These are phyloP conservation scores for Helotiales sp. DNA, from an alignment of 2,329 filamentous ascomycete species.

Conservation along the genomic window DNA sequence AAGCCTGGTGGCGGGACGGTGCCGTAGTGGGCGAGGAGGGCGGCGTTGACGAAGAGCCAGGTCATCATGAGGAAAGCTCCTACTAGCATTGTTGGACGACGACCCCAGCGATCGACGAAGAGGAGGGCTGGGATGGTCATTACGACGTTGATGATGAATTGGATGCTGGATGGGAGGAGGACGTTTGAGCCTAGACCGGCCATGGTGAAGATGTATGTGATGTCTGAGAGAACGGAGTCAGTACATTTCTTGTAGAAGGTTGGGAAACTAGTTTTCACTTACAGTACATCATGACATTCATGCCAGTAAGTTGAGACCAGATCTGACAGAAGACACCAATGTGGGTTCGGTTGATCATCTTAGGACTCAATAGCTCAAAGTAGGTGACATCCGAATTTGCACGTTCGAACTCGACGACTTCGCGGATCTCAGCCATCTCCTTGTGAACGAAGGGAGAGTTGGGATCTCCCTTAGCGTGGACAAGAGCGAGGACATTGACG, in stretches of 20 bases:
- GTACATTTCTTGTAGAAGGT: slow-evolving; percentile 57
- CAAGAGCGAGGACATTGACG: slow-evolving; percentile 38
- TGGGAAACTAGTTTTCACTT: not conserved
- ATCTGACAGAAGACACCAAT: slow-evolving; percentile 74
- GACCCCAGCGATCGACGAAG: slow-evolving; percentile 75
- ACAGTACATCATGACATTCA: slow-evolving; percentile 74
- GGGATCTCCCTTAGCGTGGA: slow-evolving; percentile 66
- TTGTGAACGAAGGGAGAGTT: slow-evolving; percentile 64
- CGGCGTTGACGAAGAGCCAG: slow-evolving; percentile 48
- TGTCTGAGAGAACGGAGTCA: slow-evolving; percentile 30
- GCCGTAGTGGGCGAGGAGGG: slow-evolving; percentile 45
- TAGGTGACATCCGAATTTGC: slow-evolving; percentile 69
- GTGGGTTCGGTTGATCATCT: slow-evolving; percentile 72
- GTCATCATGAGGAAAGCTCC: slow-evolving; percentile 43
- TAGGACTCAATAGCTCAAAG: slow-evolving; percentile 68
- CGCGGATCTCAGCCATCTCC: slow-evolving; percentile 72
- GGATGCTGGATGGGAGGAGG: slow-evolving; percentile 66
- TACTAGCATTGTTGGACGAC: slow-evolving; percentile 65
- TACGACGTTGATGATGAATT: slow-evolving; percentile 77
- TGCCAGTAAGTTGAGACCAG: slow-evolving; percentile 75
- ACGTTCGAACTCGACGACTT: slow-evolving; percentile 76
- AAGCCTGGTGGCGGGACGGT: slow-evolving; percentile 36
- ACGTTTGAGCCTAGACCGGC: slow-evolving; percentile 62
- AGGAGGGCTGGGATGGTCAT: slow-evolving; percentile 77
- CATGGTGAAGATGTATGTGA: slow-evolving; percentile 67